These are phyloP conservation scores for Larix kaempferi DNA, from an alignment of 75 land plant genomes.

Conservation along the genomic window DNA sequence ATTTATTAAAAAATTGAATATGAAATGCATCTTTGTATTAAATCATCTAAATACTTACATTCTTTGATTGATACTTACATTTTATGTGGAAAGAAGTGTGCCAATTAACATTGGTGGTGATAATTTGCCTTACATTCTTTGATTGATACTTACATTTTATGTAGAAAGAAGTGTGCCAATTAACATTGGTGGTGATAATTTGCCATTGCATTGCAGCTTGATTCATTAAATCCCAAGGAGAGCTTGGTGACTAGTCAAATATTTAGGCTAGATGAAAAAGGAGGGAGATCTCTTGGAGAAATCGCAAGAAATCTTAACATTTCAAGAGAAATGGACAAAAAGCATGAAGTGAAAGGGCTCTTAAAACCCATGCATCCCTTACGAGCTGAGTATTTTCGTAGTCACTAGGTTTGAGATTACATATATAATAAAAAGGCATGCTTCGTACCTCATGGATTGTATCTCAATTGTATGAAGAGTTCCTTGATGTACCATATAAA, in stretches of 20 bases:
- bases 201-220: slow-evolving; percentile 54
- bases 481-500: too few relatives aligned
- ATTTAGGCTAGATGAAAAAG: slow-evolving; percentile 91
- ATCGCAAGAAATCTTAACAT: slow-evolving; percentile 83
- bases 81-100: background rate
- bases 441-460: too few relatives aligned
- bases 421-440: too few relatives aligned
- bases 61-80: background rate
- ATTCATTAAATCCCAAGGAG: slow-evolving; percentile 94
- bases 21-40: background rate
- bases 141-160: background rate
- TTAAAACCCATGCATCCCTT: slow-evolving; percentile 82
- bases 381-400: slow-evolving; percentile 45
- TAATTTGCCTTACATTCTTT: background rate
- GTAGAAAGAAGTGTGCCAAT: too few relatives aligned
- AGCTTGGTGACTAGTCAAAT: slow-evolving; percentile 88
- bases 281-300: slow-evolving; percentile 80
- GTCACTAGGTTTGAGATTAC: too few relatives aligned
- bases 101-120: too few relatives aligned
- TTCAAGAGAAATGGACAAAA: slow-evolving; percentile 92
- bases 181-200: background rate
- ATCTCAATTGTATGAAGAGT: too few relatives aligned
- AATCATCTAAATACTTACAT: background rate
- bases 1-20: too few relatives aligned
- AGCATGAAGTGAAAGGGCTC: slow-evolving; percentile 79